Evolutionary conservation across 108 stramenopile genomes (phyloP).

Genomic region (Pseudonitzschia pungens): DNA sequence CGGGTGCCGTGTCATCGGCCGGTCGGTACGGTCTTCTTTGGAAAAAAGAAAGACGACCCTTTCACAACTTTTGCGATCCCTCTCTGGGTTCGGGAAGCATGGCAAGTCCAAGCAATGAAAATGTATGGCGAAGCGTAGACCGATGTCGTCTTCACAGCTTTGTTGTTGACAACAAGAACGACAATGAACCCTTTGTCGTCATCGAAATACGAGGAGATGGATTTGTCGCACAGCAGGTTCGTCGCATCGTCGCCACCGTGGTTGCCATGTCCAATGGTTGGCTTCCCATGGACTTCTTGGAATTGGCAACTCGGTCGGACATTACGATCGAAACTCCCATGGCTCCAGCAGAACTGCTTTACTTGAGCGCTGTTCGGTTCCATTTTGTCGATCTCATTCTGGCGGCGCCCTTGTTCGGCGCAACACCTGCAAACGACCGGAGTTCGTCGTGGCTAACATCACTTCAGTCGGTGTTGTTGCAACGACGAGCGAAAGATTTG

Average conservation of each 20-base stretch:
- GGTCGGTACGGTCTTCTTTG: constrained; percentile 70
- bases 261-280: constrained; percentile 66
- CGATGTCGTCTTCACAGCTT: constrained; percentile 57
- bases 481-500: neutral
- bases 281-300: constrained; percentile 54
- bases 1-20: neutral
- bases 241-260: constrained; percentile 51
- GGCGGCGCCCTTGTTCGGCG: constrained; percentile 33
- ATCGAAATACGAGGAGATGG: constrained; percentile 69
- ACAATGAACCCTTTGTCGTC: constrained; percentile 16
- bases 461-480: neutral
- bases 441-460: neutral
- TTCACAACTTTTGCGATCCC: constrained; percentile 75
- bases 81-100: constrained; percentile 45
- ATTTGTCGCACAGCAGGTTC: constrained; percentile 55
- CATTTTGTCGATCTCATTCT: constrained; percentile 63
- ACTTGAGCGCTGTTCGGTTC: constrained; percentile 52
- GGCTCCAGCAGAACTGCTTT: constrained; percentile 45
- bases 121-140: constrained; percentile 71
- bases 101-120: constrained; percentile 60
- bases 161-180: constrained; percentile 5
- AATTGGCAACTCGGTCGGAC: constrained; percentile 35
- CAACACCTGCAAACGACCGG: neutral
- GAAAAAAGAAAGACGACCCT: constrained; percentile 51
- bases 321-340: constrained; percentile 46